A percentile compares a stretch with the other conserved stretches of the same genome.
Evolutionary conservation across 306 rosid species (phyloP).

Genomic region (Gillenia trifoliata): DNA sequence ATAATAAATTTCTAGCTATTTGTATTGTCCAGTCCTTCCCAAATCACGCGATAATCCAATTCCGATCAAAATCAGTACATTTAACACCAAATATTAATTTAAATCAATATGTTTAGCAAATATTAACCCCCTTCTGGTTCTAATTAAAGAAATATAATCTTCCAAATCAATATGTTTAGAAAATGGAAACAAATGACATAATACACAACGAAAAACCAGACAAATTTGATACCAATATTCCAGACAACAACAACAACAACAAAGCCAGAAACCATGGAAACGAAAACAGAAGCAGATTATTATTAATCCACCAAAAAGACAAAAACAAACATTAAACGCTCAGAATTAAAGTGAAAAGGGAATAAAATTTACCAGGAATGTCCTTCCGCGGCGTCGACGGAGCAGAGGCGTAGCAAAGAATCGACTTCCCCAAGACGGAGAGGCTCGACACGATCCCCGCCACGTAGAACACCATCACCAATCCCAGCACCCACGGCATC

Average conservation of each 20-base stretch:
- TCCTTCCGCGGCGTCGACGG: constrained; percentile 54
- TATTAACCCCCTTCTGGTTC: not conserved
- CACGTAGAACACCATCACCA: constrained; percentile 63
- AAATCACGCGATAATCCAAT: not conserved
- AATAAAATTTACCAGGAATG: constrained; percentile 43
- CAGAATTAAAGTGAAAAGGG: not conserved
- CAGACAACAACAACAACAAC: not conserved
- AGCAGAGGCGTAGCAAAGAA: constrained; percentile 50
- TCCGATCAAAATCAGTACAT: not conserved
- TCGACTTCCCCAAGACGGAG: constrained; percentile 59
- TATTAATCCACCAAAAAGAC: not conserved
- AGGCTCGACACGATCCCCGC: constrained; percentile 64
- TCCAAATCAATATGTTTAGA: not conserved
- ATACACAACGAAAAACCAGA: not conserved
- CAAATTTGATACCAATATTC: not conserved
- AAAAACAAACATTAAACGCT: not conserved
- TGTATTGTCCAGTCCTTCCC: not conserved
- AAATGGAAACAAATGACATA: not conserved
- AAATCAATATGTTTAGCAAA: not conserved
- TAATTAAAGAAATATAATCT: not conserved
- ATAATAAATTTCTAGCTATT: not conserved
- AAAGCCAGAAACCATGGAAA: not conserved
- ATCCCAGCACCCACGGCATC: constrained; percentile 92
- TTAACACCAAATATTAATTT: not conserved
- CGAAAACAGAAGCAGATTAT: not conserved